Percentiles rank a stretch among this genome's conserved stretches.
Evolutionary conservation across 2,329 filamentous ascomycete species (phyloP).

Genomic region (Verticillium alfalfae): DNA sequence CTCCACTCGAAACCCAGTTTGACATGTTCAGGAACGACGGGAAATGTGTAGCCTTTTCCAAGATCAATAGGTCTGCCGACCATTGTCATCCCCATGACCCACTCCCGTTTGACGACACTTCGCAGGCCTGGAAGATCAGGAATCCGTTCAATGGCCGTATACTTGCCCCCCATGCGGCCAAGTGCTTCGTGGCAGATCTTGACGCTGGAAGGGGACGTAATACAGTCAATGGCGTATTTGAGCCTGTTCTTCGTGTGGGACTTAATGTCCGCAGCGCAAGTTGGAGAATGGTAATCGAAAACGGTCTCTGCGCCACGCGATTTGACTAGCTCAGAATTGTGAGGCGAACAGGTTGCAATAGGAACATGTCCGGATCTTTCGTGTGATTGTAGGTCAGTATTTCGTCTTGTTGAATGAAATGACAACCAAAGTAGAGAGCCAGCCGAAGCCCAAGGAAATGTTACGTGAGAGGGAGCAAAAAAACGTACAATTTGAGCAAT

Average conservation of each 20-base stretch:
- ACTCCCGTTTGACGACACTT: no score
- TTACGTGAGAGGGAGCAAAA: neutral
- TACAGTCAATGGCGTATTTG: constrained; percentile 29
- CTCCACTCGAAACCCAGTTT: no score
- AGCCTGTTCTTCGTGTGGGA: constrained; percentile 29
- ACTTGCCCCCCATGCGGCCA: constrained; percentile 12
- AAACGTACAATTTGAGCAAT: constrained; percentile 19
- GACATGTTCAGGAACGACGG: no score
- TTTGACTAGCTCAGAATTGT: constrained; percentile 27
- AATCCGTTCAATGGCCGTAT: neutral
- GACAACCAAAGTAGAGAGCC: no score
- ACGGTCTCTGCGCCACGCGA: constrained; percentile 29
- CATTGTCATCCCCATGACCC: no score
- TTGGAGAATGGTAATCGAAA: constrained; percentile 29
- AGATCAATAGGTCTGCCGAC: no score
- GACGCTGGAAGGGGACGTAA: constrained; percentile 22
- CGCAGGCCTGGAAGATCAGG: no score
- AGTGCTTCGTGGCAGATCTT: constrained; percentile 29
- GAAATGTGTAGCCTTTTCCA: no score
- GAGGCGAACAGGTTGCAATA: constrained; percentile 32
- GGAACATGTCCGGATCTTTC: neutral
- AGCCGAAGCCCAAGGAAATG: constrained; percentile 3
- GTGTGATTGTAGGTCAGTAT: no score
- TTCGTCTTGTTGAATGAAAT: neutral
- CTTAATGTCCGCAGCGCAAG: constrained; percentile 22